Conservation (phyloP, 2,329 filamentous ascomycete species). For the Pseudogymnoascus sp. region DNA sequence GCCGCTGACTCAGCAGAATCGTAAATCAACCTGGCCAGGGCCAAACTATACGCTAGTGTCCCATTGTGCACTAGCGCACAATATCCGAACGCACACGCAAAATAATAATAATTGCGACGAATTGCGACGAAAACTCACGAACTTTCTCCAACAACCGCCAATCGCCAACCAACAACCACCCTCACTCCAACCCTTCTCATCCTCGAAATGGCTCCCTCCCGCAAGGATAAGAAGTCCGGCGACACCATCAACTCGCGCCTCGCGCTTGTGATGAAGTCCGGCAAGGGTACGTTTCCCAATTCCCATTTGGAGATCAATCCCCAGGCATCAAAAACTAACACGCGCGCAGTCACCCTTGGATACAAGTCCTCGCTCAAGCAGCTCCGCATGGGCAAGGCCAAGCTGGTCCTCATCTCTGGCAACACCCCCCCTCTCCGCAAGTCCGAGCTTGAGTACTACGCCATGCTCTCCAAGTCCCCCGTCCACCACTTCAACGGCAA, state of each 20-base stretch:
- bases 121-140: constrained; percentile 43
- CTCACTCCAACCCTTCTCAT: constrained; percentile 18
- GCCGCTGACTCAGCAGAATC: no score
- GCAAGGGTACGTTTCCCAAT: constrained; percentile 41
- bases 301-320: no score
- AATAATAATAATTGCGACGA: constrained; percentile 5
- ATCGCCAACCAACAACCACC: constrained; percentile 30
- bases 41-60: background rate
- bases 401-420: constrained; percentile 91
- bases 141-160: constrained; percentile 6
- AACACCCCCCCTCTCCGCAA: constrained; percentile 98
- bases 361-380: constrained; percentile 87
- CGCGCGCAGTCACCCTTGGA: constrained; percentile 64
- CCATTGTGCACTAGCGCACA: background rate
- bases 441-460: constrained; percentile 93
- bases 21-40: background rate
- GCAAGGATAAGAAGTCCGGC: constrained; percentile 81
- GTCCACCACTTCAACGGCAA: constrained; percentile 98
- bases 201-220: constrained; percentile 53
- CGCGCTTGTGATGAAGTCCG: constrained; percentile 56
- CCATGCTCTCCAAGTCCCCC: constrained; percentile 84
- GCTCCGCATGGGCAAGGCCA: constrained; percentile 92
- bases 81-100: constrained; percentile 5
- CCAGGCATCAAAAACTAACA: background rate
- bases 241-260: constrained; percentile 62